A percentile compares a stretch with the other conserved stretches of the same genome.
Evolutionary conservation across 306 rosid genomes (phyloP).

Genomic region (Quillaja saponaria): DNA sequence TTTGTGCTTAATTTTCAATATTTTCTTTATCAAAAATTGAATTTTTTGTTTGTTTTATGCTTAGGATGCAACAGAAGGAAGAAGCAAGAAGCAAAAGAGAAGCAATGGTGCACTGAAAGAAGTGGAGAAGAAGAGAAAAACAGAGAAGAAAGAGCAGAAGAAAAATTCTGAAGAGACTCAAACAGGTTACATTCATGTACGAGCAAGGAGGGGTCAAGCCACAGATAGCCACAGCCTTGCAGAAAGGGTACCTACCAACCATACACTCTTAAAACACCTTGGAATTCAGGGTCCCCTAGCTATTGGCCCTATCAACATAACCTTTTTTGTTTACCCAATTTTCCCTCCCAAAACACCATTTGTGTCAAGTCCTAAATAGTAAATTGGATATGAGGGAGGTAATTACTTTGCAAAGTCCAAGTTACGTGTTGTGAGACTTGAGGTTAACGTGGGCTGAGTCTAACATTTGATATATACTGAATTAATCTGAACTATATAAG

Average conservation of each 20-base stretch:
- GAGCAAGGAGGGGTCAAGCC: constrained; percentile 98
- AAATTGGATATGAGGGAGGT: too few species aligned
- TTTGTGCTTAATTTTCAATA: neutral
- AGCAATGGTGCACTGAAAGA: constrained; percentile 30
- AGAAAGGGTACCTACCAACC: constrained; percentile 64
- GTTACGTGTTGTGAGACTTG: too few species aligned
- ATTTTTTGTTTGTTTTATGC: constrained; percentile 10
- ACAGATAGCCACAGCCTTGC: constrained; percentile 99
- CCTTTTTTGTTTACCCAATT: too few species aligned
- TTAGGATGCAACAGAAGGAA: constrained; percentile 42
- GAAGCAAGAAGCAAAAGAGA: constrained; percentile 60
- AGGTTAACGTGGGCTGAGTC: too few species aligned
- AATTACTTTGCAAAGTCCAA: too few species aligned
- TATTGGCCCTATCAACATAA: too few species aligned
- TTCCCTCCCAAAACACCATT: too few species aligned
- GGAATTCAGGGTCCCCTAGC: constrained; percentile 13
- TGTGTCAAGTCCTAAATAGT: too few species aligned
- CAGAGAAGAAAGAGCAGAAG: constrained; percentile 42
- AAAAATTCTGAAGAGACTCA: constrained; percentile 57
- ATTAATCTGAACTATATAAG: too few species aligned
- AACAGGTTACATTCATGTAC: constrained; percentile 80
- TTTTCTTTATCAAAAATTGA: neutral
- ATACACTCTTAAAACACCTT: constrained; percentile 19
- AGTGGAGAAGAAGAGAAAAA: constrained; percentile 38
- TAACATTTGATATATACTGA: too few species aligned